These are phyloP conservation scores for Trichomonas gallinae DNA, from an alignment of 208 protist species.

Conservation along the genomic window DNA sequence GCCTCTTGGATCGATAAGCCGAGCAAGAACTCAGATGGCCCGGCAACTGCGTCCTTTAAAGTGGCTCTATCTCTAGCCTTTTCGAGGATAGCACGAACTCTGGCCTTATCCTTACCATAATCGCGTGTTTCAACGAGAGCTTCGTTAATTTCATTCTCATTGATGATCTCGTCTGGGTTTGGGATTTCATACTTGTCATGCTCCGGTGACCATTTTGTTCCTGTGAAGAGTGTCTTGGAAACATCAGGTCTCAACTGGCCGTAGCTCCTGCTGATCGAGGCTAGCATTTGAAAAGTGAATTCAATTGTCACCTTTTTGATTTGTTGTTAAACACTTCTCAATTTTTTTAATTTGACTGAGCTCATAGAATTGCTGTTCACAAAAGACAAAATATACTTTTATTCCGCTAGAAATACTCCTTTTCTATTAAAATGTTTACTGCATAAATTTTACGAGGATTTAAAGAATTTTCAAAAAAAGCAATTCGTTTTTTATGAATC, in stretches of 20 bases:
- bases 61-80: background rate
- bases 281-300: background rate
- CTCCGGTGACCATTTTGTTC: constrained; percentile 4
- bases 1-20: constrained; percentile 33
- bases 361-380: no score
- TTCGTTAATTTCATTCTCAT: background rate
- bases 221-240: background rate
- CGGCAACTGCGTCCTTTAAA: background rate
- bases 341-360: no score
- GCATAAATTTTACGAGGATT: no score
- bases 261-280: background rate
- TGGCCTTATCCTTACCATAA: background rate
- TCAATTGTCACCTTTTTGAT: no score
- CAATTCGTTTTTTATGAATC: no score
- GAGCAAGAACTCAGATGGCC: constrained; percentile 33
- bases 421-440: no score
- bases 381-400: no score
- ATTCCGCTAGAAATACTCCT: no score
- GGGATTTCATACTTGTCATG: background rate
- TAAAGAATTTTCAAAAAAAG: no score
- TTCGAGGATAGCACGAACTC: background rate
- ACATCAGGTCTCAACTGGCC: background rate
- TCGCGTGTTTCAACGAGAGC: background rate
- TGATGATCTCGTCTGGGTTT: background rate
- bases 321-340: no score